Evolutionary conservation across 192 early-diverging fungal species (phyloP).

Genomic region (Coemansia sp.): DNA sequence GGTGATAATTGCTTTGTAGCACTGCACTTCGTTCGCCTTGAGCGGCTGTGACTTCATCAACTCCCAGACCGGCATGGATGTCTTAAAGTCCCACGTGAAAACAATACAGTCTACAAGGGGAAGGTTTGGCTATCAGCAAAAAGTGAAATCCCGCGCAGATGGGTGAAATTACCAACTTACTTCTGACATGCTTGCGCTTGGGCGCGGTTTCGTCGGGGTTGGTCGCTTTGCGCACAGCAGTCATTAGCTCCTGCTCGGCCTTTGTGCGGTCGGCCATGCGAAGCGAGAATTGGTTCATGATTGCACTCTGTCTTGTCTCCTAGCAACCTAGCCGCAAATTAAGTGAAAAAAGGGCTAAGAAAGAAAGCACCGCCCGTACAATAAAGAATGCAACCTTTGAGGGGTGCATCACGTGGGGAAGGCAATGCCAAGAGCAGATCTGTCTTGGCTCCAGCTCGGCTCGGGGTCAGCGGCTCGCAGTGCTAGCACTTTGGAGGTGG

Average conservation of each 20-base stretch:
- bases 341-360: too few relatives aligned
- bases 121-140: neutral
- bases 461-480: too few relatives aligned
- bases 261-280: conserved; percentile 65
- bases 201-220: conserved; percentile 87
- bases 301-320: neutral
- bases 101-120: conserved; percentile 77
- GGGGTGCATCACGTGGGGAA: too few relatives aligned
- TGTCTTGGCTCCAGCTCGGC: too few relatives aligned
- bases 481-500: too few relatives aligned
- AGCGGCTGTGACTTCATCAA: conserved; percentile 85
- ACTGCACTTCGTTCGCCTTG: conserved; percentile 89
- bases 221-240: conserved; percentile 89
- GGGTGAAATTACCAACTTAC: conserved; percentile 19
- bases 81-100: conserved; percentile 92
- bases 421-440: too few relatives aligned
- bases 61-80: conserved; percentile 80
- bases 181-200: conserved; percentile 93
- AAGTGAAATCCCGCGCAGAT: neutral
- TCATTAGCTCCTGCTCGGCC: conserved; percentile 81
- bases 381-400: too few relatives aligned
- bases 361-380: too few relatives aligned
- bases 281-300: conserved; percentile 54
- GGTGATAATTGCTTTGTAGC: conserved; percentile 91
- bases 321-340: neutral